Evolutionary conservation across 345 rosid genomes (phyloP).

Genomic region (Gossypium raimondii): DNA sequence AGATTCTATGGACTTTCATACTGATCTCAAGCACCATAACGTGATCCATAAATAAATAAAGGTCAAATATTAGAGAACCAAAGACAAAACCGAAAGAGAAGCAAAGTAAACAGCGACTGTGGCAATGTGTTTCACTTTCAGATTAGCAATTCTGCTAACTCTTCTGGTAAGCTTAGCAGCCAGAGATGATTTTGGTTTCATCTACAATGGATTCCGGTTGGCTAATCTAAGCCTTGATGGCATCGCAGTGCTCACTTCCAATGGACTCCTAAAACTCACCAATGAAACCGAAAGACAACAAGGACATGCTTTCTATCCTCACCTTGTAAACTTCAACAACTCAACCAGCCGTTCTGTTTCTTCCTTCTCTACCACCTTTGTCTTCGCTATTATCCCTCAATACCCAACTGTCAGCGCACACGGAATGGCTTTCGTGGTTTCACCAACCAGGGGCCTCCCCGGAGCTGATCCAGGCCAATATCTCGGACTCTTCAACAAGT

Average conservation of each 20-base stretch:
- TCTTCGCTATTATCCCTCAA: slow-evolving; percentile 52
- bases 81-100: not conserved
- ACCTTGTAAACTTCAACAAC: slow-evolving; percentile 33
- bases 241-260: slow-evolving; percentile 21
- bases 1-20: not conserved
- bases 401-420: slow-evolving; percentile 7
- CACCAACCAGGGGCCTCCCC: slow-evolving; percentile 4
- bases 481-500: slow-evolving; percentile 21
- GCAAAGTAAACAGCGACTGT: not conserved
- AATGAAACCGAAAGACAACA: slow-evolving; percentile 25
- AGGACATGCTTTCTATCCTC: slow-evolving; percentile 50
- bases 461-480: slow-evolving; percentile 3
- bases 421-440: slow-evolving; percentile 17
- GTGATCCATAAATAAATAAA: not conserved
- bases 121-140: slow-evolving; percentile 21
- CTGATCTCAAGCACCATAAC: not conserved
- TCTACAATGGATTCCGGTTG: slow-evolving; percentile 34
- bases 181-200: slow-evolving; percentile 17
- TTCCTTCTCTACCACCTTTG: slow-evolving; percentile 54
- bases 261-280: slow-evolving; percentile 44
- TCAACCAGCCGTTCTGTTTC: slow-evolving; percentile 24
- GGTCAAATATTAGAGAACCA: too few relatives aligned
- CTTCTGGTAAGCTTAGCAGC: slow-evolving; percentile 7
- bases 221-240: slow-evolving; percentile 42
- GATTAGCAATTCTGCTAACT: not conserved